phyloP scores from a whole-genome alignment of 192 early-diverging fungal species.

The Backusella liffmaniae region DNA sequence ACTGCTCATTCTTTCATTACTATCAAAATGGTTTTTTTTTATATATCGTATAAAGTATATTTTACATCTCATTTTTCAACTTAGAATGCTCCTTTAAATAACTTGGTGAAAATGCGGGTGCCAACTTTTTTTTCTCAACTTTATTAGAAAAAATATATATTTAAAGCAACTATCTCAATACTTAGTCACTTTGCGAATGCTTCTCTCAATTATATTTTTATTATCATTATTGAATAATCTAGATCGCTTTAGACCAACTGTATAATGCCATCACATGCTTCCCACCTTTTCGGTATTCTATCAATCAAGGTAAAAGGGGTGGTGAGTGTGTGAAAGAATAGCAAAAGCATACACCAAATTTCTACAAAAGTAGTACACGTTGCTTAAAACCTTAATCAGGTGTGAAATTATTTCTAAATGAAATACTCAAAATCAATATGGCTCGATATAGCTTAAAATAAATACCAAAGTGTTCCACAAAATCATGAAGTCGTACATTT shows the following conservation, averaged over 20 bases:
- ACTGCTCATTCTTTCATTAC: not conserved
- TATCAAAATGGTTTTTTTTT: not conserved
- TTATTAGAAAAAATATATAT: not conserved
- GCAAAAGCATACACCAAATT: not conserved
- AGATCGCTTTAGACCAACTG: not conserved
- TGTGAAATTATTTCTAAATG: not conserved
- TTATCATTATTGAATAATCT: not conserved
- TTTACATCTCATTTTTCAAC: not conserved
- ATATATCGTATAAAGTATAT: not conserved
- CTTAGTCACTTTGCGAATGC: not conserved
- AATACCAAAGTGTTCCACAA: not conserved
- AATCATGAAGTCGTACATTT: not conserved
- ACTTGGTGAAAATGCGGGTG: not conserved
- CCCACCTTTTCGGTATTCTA: not conserved
- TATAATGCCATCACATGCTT: not conserved
- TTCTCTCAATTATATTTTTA: not conserved
- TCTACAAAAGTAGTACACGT: not conserved
- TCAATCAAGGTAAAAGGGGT: not conserved
- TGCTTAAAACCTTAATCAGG: not conserved
- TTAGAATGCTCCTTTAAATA: not conserved
- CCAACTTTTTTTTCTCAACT: not conserved
- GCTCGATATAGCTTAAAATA: not conserved
- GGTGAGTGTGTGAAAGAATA: not conserved
- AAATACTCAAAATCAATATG: not conserved
- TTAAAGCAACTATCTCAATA: not conserved